Base-by-base conservation (phyloP, 441 rosid species). In the Hura crepitans region DNA sequence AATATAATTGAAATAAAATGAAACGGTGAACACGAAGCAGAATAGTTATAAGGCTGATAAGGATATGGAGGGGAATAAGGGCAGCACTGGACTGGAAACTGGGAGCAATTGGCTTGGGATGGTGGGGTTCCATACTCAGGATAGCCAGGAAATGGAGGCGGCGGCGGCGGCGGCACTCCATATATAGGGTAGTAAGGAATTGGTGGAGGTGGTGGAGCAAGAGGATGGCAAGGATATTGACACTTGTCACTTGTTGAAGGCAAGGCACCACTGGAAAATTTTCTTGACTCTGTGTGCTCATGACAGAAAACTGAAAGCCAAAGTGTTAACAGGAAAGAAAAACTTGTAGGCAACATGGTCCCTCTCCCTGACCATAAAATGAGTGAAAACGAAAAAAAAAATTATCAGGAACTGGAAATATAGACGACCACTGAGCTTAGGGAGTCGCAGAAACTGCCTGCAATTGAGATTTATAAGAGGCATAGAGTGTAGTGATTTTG, bases 1-100 rank as follows among this genome's bases (percentile, higher is more conserved):
- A 76, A 42, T 64, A 72, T 4, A 55, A 59, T 28, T 59, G 68
- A 76, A 39, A 77, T 23, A 30, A 76, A 42, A n/a, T 35, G 18
- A 50, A 22, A 8, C 25, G 80, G 65, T 11, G 63, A 56, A 56
- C 22, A 33, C 2, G 64, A 8, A 55, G 72, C 31, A 43, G 80
- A 79, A 56, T 33, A 17, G 75, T 50, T 66, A 3, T 68, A 57
- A 46, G 81, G 73, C 62, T 67, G 76, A 72, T 68, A 70, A 67
- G 87, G 85, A 66, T 73, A 70, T 9, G 90, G 87, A 56, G 87
- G 80, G 55, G 79, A 74, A 27, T 78, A 54, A 43, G 68, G 72
- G 74, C 88, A 82, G 75, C 84, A 81, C 74, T 75, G 74, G 1
- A 62, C 70, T 2, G 86, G 81, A 76, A 73, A 67, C 0, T 82